Evolutionary conservation across 768 basidiomycete species (phyloP).

Genomic region (Termitomyces titanicus): DNA sequence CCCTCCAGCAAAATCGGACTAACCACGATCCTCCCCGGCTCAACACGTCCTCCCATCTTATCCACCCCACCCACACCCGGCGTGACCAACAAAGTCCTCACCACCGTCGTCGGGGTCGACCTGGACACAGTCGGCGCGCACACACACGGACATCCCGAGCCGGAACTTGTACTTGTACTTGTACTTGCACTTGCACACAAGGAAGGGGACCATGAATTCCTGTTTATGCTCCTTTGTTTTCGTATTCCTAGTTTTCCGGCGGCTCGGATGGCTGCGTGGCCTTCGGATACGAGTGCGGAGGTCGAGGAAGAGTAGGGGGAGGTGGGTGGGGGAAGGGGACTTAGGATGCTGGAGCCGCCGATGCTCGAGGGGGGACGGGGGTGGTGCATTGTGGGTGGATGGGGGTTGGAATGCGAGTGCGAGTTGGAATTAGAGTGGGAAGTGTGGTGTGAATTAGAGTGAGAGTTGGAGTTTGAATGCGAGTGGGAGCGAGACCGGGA

Average conservation of each 20-base stretch:
- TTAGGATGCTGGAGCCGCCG: conserved; percentile 17
- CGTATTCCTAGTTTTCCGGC: conserved; percentile 48
- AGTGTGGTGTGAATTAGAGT: background rate
- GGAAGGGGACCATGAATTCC: conserved; percentile 47
- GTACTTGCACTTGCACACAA: background rate
- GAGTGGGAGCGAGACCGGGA: background rate
- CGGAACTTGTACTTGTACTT: no score
- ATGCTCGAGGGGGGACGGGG: conserved; percentile 16
- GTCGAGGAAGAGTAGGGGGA: background rate
- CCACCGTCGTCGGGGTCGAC: background rate
- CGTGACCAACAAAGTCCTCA: background rate
- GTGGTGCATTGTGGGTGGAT: conserved; percentile 1
- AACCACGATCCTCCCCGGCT: conserved; percentile 10
- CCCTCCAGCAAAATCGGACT: conserved; percentile 14
- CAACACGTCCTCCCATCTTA: background rate
- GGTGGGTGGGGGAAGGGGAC: conserved; percentile 10
- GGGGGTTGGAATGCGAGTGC: background rate
- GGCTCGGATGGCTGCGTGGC: conserved; percentile 45
- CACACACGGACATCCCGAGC: no score
- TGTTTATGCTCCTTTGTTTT: conserved; percentile 42
- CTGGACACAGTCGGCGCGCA: no score
- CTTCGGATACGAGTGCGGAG: conserved; percentile 14
- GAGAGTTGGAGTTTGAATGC: background rate
- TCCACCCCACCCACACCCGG: background rate
- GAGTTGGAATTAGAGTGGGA: conserved; percentile 7